A percentile compares a stretch with the other conserved stretches of the same genome.
phyloP scores from a whole-genome alignment of 257 asterid species.

The Solanum lycopersicoides region DNA sequence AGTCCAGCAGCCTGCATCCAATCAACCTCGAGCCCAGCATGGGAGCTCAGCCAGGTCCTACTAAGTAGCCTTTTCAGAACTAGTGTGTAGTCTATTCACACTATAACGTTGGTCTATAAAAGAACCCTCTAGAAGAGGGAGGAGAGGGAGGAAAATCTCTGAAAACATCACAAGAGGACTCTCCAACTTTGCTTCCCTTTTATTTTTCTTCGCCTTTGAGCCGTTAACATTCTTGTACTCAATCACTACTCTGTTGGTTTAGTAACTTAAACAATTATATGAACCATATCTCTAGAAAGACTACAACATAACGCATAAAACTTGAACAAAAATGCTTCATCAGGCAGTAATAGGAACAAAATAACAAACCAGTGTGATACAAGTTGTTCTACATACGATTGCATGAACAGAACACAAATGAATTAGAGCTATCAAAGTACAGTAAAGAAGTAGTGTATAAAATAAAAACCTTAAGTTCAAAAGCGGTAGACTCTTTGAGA shows the following conservation, averaged over 20 bases:
- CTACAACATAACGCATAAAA: not conserved
- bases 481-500: conserved; percentile 64
- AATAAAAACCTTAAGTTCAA: conserved; percentile 65
- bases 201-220: not conserved
- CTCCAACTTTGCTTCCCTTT: not conserved
- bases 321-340: not conserved
- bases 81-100: not conserved
- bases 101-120: not conserved
- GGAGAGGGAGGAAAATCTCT: not conserved
- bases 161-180: not conserved
- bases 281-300: not conserved
- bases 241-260: not conserved
- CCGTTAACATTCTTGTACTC: not conserved
- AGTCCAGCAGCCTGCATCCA: not conserved
- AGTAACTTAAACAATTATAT: not conserved
- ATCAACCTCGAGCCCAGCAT: not conserved
- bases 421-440: not conserved
- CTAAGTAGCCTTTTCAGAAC: not conserved
- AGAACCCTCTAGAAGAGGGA: not conserved
- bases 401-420: not conserved
- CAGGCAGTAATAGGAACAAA: not conserved
- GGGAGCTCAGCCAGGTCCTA: not conserved
- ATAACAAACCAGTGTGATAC: not conserved
- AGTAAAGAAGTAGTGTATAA: not conserved
- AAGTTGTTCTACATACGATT: not conserved